Base-by-base conservation (phyloP, 164 flowering plant species). In the Vitis labrusca region DNA sequence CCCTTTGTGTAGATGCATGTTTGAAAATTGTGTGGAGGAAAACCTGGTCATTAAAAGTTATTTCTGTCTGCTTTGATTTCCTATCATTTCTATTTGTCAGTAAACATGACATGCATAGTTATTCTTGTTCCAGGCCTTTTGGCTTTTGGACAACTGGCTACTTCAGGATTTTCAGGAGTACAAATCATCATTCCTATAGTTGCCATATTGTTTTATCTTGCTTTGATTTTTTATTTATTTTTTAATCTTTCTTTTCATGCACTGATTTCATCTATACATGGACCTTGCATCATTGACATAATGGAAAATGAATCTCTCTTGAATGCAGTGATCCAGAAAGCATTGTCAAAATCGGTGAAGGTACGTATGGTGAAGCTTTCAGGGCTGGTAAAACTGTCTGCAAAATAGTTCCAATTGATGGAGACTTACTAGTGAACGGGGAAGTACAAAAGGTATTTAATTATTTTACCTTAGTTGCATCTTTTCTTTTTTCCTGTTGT, bases 321-420 rank as follows among this genome's bases (percentile, higher is more conserved):
- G 65, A 58, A 52, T 48, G 3, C 84, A 93, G 97, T 79, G 89
- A 83, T 30, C 82, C 77, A 49, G 73, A 77, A 50, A 69, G 27
- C 61, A 85, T 96, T 51, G 68, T 74, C 57, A 96, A 96, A 83
- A 71, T 93, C 73, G 99, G 99, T 67, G 99, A 96, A 80, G 98
- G 99, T 49, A 96, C 99, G n/a, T 96, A 80, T 82, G 99, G 98
- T 64, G 99, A 96, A 79, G 99, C 96, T 55, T 96, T 93, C 64
- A 85, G 71, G 73, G 92, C 82, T 68, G 98, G 97, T 29, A 77
- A 65, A 37, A 78, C 80, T 69, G 99, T 93, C 32, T 92, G 97
- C 85, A 96, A 96, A 76, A 86, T 96, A 74, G 99, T 96, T 54
- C 98, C 98, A 16, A 73, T 92, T 65, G 97, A 89, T 76, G 98